Evolutionary conservation across 345 rosid species (phyloP), one percentile per base, ranked within the genome.

Genomic region (Cochlearia excelsa): DNA sequence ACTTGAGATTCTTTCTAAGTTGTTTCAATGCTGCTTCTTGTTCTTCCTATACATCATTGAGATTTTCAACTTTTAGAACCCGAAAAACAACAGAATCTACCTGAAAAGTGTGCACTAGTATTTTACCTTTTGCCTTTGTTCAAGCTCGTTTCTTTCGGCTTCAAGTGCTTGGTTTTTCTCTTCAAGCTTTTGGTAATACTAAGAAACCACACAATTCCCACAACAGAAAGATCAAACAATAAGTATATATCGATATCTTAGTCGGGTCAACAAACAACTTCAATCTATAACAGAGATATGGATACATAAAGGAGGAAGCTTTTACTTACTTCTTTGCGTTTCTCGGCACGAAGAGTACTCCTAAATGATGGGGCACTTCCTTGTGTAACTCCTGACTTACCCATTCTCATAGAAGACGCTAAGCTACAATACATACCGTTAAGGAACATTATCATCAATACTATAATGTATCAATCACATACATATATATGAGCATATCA

Each of bases 321-420:
- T 16, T 27, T 16, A 28, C 29, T 41, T 55, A 90, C 99, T 93
- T 94, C 97, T 69, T 9, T 94, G 37, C 99, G 88, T 77, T 83
- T 90, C 69, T 84, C 95, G 11, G 95, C 95, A 39, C 99, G 97
- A 45, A 79, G 80, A 45, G 77, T 59, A 57, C 86, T 81, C 72
- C 63, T 81, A 72, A 94, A 94, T n/a, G 85, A 76, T 1, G 99
- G 99, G 75, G 99, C 97, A 33, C 80, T 63, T 61, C 93, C 99
- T 54, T 84, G 58, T n/a, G 97, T 90, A 54, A 84, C 77, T 75
- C 70, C 81, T 38, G 84, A 75, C 77, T 75, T 85, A 48, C 69
- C 63, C 26, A 84, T 79, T 57, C 96, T 76, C 54, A 77, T 71
- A 28, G 97, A 87, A n/a, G 64, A 9, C 37, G 64, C 58, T 42